These are phyloP conservation scores for Entomortierella beljakovae DNA, from an alignment of 192 early-diverging fungal genomes.

Conservation along the genomic window DNA sequence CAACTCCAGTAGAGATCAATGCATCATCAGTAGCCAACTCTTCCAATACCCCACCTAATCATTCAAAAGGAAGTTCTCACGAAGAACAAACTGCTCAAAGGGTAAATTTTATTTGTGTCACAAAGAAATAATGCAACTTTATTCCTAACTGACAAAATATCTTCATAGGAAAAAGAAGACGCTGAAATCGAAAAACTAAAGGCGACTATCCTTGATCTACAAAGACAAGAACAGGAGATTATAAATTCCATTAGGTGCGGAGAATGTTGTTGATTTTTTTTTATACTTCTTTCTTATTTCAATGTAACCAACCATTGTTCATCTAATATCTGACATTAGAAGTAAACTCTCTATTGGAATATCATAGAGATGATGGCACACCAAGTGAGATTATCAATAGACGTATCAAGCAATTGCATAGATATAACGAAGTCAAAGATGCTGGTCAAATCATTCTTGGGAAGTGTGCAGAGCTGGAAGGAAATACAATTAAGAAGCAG, in stretches of 20 bases:
- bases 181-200: conserved; percentile 37
- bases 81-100: background rate
- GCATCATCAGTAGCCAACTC: background rate
- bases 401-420: conserved; percentile 64
- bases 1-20: background rate
- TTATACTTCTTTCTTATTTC: background rate
- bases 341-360: background rate
- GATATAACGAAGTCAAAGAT: conserved; percentile 77
- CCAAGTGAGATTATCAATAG: conserved; percentile 53
- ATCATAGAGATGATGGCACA: conserved; percentile 41
- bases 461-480: conserved; percentile 19
- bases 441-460: conserved; percentile 61
- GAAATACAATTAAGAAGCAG: conserved; percentile 61
- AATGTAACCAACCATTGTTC: background rate
- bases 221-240: conserved; percentile 38
- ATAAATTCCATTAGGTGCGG: conserved; percentile 27
- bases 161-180: conserved; percentile 28
- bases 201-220: conserved; percentile 24
- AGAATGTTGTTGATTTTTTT: background rate
- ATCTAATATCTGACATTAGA: background rate
- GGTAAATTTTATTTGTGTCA: conserved; percentile 3
- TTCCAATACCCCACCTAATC: background rate
- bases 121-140: background rate
- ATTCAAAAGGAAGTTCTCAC: background rate
- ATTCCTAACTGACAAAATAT: too few relatives aligned